Conservation (phyloP, 2,329 filamentous ascomycete genomes). For the Mollisia scopiformis region DNA sequence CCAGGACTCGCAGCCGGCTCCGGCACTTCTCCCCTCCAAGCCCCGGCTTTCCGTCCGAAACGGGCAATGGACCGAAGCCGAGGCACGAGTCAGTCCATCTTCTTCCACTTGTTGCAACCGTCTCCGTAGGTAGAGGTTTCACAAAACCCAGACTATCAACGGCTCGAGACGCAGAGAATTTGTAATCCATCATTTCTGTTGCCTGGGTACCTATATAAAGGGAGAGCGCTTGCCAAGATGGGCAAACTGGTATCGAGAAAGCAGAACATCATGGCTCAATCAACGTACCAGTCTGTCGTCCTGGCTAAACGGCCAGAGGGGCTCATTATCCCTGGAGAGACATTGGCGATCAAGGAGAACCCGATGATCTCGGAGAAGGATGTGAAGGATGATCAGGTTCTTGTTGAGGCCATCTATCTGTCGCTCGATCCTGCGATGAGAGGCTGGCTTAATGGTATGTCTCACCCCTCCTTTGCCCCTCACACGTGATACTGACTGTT, state of each 20-base stretch:
- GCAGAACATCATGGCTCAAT: conserved; percentile 35
- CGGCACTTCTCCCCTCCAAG: neutral
- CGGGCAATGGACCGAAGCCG: conserved; percentile 8
- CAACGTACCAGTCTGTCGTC: conserved; percentile 46
- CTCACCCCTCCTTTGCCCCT: neutral
- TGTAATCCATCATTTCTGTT: neutral
- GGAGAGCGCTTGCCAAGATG: conserved; percentile 13
- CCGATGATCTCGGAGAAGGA: conserved; percentile 48
- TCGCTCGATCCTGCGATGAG: conserved; percentile 79
- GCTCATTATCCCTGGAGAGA: conserved; percentile 65
- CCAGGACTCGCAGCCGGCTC: neutral
- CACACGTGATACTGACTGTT: conserved; percentile 12
- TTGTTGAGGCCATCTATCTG: conserved; percentile 64
- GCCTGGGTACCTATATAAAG: neutral
- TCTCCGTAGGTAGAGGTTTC: conserved; percentile 9
- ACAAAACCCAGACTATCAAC: neutral
- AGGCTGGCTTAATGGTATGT: conserved; percentile 62
- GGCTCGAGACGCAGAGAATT: neutral
- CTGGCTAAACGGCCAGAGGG: conserved; percentile 66
- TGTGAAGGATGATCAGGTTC: conserved; percentile 66
- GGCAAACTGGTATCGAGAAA: conserved; percentile 23
- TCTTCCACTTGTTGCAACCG: neutral
- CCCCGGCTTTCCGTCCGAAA: conserved; percentile 6
- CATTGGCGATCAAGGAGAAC: conserved; percentile 58
- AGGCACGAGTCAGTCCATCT: conserved; percentile 5